These are phyloP conservation scores for Ganoderma lingzhi DNA, from an alignment of 1,284 basidiomycete genomes.

Conservation along the genomic window DNA sequence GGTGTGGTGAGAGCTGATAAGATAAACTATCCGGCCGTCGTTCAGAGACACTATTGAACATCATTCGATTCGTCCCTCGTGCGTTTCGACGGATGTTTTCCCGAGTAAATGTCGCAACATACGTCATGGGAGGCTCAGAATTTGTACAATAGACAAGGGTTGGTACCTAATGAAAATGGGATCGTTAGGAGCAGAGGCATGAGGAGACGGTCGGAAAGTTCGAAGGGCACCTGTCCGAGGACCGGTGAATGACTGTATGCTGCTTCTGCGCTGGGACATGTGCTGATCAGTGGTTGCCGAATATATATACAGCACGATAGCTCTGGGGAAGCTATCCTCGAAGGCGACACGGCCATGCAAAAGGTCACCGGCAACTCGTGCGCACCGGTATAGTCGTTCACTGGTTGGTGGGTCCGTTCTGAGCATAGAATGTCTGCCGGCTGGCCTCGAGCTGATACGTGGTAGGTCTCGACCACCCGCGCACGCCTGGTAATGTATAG, in stretches of 20 bases:
- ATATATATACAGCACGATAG: not conserved
- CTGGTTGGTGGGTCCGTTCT: not conserved
- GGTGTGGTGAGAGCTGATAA: not conserved
- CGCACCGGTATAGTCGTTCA: not conserved
- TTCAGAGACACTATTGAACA: no score
- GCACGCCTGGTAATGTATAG: not conserved
- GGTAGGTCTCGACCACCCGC: not conserved
- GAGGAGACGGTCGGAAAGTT: no score
- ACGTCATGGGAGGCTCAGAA: no score
- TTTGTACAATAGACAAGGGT: no score
- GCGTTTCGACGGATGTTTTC: not conserved
- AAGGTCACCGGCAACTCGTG: not conserved
- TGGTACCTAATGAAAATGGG: no score
- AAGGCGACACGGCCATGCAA: not conserved
- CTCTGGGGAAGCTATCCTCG: not conserved
- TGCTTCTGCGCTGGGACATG: not conserved
- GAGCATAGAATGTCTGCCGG: not conserved
- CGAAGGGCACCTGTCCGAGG: no score
- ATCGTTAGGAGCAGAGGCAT: no score
- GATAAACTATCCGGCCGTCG: no score
- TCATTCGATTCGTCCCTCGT: not conserved
- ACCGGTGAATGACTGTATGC: no score
- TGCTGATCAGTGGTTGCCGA: not conserved
- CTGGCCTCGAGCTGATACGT: not conserved
- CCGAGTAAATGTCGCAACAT: no score